Conservation (phyloP, 768 basidiomycete species). For the Mrakia frigida region DNA sequence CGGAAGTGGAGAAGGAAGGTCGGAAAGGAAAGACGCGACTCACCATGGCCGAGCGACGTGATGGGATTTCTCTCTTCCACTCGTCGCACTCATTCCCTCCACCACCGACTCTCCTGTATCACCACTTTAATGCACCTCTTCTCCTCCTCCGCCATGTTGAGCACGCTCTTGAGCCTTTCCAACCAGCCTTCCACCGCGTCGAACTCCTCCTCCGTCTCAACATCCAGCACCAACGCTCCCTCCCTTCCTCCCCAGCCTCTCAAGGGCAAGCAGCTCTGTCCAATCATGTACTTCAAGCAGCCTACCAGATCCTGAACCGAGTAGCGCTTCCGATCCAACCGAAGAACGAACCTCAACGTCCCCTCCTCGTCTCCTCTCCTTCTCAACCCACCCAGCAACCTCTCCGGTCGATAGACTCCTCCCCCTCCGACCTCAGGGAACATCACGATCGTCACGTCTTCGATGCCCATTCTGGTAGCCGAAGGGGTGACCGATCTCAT, state of each 20-base stretch:
- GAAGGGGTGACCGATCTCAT: not conserved
- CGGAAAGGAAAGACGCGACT: too few relatives aligned
- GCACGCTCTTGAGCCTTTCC: too few relatives aligned
- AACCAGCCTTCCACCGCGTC: not conserved
- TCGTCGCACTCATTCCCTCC: too few relatives aligned
- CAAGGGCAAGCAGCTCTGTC: not conserved
- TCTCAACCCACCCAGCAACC: not conserved
- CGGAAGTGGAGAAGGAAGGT: too few relatives aligned
- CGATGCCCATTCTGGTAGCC: not conserved
- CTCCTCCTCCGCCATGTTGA: not conserved
- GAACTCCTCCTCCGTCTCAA: not conserved
- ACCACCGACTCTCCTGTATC: not conserved
- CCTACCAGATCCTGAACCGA: not conserved
- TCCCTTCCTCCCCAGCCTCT: not conserved
- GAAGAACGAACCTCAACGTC: not conserved
- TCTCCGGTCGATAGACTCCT: not conserved
- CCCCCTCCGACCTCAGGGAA: not conserved
- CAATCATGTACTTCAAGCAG: not conserved
- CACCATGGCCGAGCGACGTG: too few relatives aligned
- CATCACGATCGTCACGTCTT: not conserved
- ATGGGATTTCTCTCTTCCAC: too few relatives aligned
- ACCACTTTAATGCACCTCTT: not conserved
- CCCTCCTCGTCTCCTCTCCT: not conserved
- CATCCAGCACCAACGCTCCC: not conserved
- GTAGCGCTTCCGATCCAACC: not conserved